Evolutionary conservation across 495 filamentous ascomycete species (phyloP).

Genomic region (Pseudoneurospora amorphoporcata): DNA sequence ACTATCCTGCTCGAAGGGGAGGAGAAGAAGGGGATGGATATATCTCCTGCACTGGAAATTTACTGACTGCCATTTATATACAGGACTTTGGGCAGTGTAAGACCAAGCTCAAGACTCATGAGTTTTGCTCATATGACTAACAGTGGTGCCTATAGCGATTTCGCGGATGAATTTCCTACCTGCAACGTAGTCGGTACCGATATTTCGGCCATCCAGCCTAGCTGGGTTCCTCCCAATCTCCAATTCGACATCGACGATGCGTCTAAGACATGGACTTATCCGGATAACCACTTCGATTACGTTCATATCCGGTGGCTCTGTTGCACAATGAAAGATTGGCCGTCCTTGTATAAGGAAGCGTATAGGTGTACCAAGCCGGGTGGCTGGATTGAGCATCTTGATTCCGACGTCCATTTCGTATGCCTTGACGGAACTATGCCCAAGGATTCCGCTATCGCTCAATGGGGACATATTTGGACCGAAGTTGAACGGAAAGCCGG

Average conservation of each 20-base stretch:
- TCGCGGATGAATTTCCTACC: constrained; percentile 36
- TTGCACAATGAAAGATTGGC: constrained; percentile 40
- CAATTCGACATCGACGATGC: constrained; percentile 43
- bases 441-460: neutral
- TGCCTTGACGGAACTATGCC: neutral
- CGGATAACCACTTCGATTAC: constrained; percentile 37
- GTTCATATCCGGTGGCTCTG: constrained; percentile 47
- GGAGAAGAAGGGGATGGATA: no score
- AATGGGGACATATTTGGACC: neutral
- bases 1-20: no score
- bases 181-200: constrained; percentile 50
- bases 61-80: no score
- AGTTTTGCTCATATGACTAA: no score
- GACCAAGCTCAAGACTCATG: no score
- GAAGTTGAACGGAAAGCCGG: neutral
- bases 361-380: constrained; percentile 27
- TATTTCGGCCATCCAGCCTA: constrained; percentile 44
- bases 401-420: neutral
- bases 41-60: no score
- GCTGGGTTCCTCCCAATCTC: constrained; percentile 35
- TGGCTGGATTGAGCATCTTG: constrained; percentile 19
- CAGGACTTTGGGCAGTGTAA: no score
- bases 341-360: constrained; percentile 22
- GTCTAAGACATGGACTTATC: constrained; percentile 35
- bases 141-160: no score